Evolutionary conservation across 306 rosid species (phyloP), one percentile per base, ranked within the genome.

Genomic region (Cicer yamashitae): DNA sequence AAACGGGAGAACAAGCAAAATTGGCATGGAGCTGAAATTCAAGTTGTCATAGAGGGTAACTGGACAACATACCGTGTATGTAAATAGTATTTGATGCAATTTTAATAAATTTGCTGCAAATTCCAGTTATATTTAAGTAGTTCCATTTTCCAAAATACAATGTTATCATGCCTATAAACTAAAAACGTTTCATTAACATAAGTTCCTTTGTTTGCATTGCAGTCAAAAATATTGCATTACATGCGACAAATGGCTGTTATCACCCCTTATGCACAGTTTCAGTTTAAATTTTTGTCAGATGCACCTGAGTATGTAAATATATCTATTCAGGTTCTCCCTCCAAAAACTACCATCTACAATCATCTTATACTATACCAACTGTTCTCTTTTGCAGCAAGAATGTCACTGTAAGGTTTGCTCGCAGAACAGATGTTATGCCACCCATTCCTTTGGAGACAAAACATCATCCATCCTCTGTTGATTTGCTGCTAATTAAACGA

Each of bases 361-460:
- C 54, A 34, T 85, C 82, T 65, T 56, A 62, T 47, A 44, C 79
- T 34, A 8, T 74, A 30, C 37, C 37, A 30, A 3, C 67, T 62
- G 22, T 74, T 71, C 63, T 71, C 40, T 71, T 75, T 76, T 60
- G 91, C 88, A 94, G 98, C 79, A 91, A 94, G 89, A 94, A 85
- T 81, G 85, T 91, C 38, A 84, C 97, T 45, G 80, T 94, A 82
- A 90, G 88, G 81, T 94, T 94, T 86, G 77, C 97, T 43, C 87
- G 98, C 72, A 91, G 98, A 88, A 91, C 98, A 1, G 97, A 94
- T 82, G 98, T 91, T 17, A 94, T 91, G 98, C 98, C 98, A 39
- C 89, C 98, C 39, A 82, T 91, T 82, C 98, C 98, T 74, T 77
- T 88, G 43, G 97, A 90, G 88, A 94, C 98, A 62, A 94, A 94